A percentile compares a stretch with the other conserved stretches of the same genome.
Conservation (phyloP, 2,329 filamentous ascomycete species). For the Fusarium decemcellulare region DNA sequence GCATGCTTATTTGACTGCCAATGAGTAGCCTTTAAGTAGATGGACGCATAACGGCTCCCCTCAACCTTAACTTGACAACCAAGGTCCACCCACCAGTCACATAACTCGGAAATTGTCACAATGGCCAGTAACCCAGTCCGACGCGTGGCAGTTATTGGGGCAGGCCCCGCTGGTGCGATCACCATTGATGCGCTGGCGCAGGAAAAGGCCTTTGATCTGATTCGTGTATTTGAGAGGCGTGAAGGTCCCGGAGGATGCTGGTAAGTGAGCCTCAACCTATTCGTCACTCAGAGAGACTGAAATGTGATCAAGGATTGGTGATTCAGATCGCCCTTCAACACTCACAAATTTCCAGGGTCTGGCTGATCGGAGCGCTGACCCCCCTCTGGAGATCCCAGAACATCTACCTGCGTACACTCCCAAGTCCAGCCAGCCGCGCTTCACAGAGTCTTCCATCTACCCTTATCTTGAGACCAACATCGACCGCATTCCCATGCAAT, state of each 20-base stretch:
- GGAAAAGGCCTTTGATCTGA: constrained; percentile 70
- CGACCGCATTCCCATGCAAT: constrained; percentile 70
- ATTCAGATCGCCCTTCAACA: constrained; percentile 53
- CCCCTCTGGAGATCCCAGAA: constrained; percentile 61
- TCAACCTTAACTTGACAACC: no score
- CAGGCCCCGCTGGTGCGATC: constrained; percentile 72
- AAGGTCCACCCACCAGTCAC: no score
- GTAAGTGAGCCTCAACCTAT: constrained; percentile 52
- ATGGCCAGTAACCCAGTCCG: constrained; percentile 30
- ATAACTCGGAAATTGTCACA: not conserved
- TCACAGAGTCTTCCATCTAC: constrained; percentile 71
- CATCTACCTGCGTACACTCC: constrained; percentile 62
- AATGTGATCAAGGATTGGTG: constrained; percentile 55
- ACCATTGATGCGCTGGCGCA: constrained; percentile 71
- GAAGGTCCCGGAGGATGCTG: constrained; percentile 72
- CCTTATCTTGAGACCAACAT: constrained; percentile 76
- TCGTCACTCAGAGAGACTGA: not conserved
- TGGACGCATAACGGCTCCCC: no score
- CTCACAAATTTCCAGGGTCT: constrained; percentile 62
- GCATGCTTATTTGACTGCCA: not conserved
- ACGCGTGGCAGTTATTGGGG: constrained; percentile 71
- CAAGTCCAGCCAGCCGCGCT: constrained; percentile 61
- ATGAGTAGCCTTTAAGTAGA: not conserved
- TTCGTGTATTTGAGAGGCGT: constrained; percentile 73
- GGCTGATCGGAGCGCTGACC: constrained; percentile 64